Base-by-base conservation (phyloP, 495 filamentous ascomycete species). In the Penicillium coprophilum region DNA sequence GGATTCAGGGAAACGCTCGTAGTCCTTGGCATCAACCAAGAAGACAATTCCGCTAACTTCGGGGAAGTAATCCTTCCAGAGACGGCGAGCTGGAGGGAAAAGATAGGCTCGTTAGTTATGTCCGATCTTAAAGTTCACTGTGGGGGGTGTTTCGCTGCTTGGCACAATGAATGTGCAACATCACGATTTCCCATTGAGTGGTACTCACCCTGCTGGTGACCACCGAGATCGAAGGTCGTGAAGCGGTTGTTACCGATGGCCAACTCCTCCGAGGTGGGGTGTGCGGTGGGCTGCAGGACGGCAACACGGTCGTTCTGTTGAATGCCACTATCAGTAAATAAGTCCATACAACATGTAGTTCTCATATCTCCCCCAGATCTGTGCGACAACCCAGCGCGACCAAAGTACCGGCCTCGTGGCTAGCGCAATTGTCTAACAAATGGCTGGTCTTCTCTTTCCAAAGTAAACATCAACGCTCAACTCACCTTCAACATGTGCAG, bases 11-110 rank as follows among this genome's bases (percentile, higher is more conserved):
- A 98, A 87, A 56, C 94, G 89, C 74, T 97, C 92, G 74, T 88
- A 86, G 75, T 98, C 95, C 77, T 95, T 95, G 60, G 95, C 91
- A 71, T 97, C 95, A 61, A 97, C 92, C 50, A 97, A 87, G 82
- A 97, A 98, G 53, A 98, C 94, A 64, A 96, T 95, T 50, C 93
- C 94, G 71, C 85, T 91, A 46, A 97, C 94, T 82, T 98, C 94
- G 70, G 94, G 95, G 87, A 97, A 96, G 75, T 95, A 95, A 70
- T 98, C 94, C 67, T 92, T 92, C 92, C 94, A 98, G 58, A 97
- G 84, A 64, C 95, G 91, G 47, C 95, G 92, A 52, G 93, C 94
- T 94, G 63, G 38, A 59, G n/a, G 47, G 23, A 28, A 39, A 50
- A 41, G 44, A 30, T 36, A 36, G 27, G 6, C 9, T 36, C 20